Percentiles rank a stretch among this genome's conserved stretches.
Conservation (phyloP, 192 early-diverging fungal species). For the Backusella tuberculispora region DNA sequence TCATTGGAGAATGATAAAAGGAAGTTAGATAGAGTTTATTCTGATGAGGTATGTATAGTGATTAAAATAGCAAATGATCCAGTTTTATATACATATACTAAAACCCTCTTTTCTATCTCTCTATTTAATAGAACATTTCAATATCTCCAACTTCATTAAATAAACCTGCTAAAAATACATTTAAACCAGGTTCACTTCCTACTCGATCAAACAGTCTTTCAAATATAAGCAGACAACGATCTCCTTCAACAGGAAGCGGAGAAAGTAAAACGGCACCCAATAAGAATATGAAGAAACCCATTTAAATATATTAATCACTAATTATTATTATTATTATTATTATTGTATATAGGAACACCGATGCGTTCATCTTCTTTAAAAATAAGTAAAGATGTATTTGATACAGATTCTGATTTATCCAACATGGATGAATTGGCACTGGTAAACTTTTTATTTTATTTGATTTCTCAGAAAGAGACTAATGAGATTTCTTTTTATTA, state of each 20-base stretch:
- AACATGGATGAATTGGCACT: constrained; percentile 24
- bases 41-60: not conserved
- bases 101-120: not conserved
- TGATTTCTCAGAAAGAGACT: not conserved
- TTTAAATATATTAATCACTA: not conserved
- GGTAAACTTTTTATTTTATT: constrained; percentile 2
- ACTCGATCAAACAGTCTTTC: constrained; percentile 19
- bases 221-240: not conserved
- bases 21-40: not conserved
- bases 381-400: constrained; percentile 19
- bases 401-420: constrained; percentile 17
- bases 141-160: not conserved
- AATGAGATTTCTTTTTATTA: not conserved
- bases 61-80: too few relatives aligned
- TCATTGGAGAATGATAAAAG: constrained; percentile 27
- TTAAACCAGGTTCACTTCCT: constrained; percentile 5
- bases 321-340: not conserved
- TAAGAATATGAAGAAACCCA: not conserved
- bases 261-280: not conserved
- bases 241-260: not conserved
- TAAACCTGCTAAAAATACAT: not conserved
- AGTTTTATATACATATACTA: too few relatives aligned
- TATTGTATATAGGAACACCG: not conserved
- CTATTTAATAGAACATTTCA: not conserved
- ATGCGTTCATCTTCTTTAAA: constrained; percentile 11